phyloP scores from a whole-genome alignment of 345 rosid genomes.

The Limnanthes douglasii region DNA sequence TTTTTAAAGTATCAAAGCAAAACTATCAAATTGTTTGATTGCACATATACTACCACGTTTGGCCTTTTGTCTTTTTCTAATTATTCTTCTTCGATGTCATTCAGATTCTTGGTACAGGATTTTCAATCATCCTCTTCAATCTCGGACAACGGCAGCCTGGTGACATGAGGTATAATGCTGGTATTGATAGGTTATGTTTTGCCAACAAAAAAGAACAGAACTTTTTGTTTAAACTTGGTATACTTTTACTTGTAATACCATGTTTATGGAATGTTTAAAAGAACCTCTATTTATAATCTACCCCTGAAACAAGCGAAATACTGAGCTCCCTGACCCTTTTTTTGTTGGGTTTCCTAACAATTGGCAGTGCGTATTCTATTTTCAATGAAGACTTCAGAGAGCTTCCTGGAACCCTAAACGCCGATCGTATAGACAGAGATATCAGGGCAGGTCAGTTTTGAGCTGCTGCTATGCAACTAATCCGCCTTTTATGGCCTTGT shows the following conservation, averaged over 20 bases:
- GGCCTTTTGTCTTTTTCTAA: neutral
- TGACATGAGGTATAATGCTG: conserved; percentile 52
- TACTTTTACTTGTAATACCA: too few species aligned
- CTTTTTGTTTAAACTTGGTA: too few species aligned
- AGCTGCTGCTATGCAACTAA: conserved; percentile 8
- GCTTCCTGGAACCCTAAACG: conserved; percentile 86
- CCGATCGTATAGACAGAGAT: conserved; percentile 69
- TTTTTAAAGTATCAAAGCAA: too few species aligned
- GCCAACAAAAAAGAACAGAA: too few species aligned
- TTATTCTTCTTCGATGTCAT: neutral
- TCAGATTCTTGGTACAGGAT: conserved; percentile 79
- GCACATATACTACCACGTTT: neutral
- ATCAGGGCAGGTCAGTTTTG: conserved; percentile 64
- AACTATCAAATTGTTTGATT: neutral
- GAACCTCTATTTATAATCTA: too few species aligned
- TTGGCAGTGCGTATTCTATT: conserved; percentile 69
- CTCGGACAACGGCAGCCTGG: conserved; percentile 76
- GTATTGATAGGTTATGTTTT: neutral
- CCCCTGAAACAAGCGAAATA: too few species aligned
- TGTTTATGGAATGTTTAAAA: too few species aligned
- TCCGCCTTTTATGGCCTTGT: neutral
- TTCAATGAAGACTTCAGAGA: conserved; percentile 86
- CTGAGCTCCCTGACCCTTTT: too few species aligned
- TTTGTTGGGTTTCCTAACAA: neutral
- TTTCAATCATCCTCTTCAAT: conserved; percentile 58